Base-by-base conservation (phyloP, 345 rosid species). In the Populus davidiana region DNA sequence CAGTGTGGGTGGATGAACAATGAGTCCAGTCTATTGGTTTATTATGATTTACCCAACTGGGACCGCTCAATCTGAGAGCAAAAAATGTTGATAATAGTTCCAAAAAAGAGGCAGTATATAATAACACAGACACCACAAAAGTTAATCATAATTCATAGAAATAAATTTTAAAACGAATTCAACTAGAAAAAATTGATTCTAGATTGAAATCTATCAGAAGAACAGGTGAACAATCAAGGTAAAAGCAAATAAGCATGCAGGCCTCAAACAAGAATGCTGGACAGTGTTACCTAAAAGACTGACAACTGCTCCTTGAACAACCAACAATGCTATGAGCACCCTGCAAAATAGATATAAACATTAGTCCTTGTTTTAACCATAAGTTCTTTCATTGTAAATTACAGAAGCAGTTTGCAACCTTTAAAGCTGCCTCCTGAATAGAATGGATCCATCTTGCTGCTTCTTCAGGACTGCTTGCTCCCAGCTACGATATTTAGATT, bases 391-490 rank as follows among this genome's bases (percentile, higher is more conserved):
- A 9, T 27, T 59, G 65, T 65, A 70, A 29, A 29, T 74, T 66
- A 50, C 69, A n/a, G 56, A 61, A 75, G 78, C 69, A 21, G 39
- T 78, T 67, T 52, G 20, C 25, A 61, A 94, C 97, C 97, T 94
- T 90, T 79, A 91, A 77, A 77, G 97, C 94, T 59, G 90, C 87
- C 77, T 93, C 93, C 82, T 91, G 92, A 65, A 94, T 86, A 31
- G 88, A 86, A 84, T 87, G 95, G 78, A 94, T 94, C 98, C 98
- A 94, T 85, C 86, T 89, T 65, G 96, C 98, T 80, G 97, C 98
- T 85, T 93, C 98, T 80, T 94, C 97, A 61, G 98, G 93, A 80
- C 98, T 89, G 81, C 91, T 88, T 77, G 98, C 97, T 89, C 97
- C 98, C 77, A 94, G 83, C 98, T 91, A 86, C 70, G 77, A 81